A percentile compares a stretch with the other conserved stretches of the same genome.
Conservation (phyloP, 306 rosid genomes). For the Cajanus cajan region DNA sequence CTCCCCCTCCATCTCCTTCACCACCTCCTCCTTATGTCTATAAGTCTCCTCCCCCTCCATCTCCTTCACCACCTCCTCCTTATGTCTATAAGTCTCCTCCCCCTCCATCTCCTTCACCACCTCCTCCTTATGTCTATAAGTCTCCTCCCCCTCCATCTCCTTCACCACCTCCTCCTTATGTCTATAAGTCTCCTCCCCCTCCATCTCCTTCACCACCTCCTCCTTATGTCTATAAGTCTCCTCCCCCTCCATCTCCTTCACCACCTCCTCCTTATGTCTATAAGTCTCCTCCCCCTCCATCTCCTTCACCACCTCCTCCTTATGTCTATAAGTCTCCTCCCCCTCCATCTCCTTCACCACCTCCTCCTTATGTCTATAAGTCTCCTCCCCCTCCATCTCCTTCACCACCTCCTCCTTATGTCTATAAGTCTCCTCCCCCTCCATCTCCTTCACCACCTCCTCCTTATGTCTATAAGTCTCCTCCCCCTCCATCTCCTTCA, state of each 20-base stretch:
- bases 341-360: background rate
- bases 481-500: background rate
- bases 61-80: background rate
- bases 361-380: conserved; percentile 4
- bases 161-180: background rate
- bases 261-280: background rate
- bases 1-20: background rate
- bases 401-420: background rate
- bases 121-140: background rate
- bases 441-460: background rate
- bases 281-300: conserved; percentile 31
- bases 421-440: background rate
- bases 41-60: no score
- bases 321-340: conserved; percentile 1
- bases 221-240: background rate
- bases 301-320: background rate
- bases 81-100: background rate
- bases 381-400: conserved; percentile 1
- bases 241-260: conserved; percentile 1
- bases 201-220: background rate
- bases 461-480: background rate
- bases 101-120: background rate
- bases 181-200: background rate
- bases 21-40: background rate
- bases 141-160: conserved; percentile 29